Base-by-base conservation (phyloP, 805 yeast species). In the Hanseniaspora guilliermondii region DNA sequence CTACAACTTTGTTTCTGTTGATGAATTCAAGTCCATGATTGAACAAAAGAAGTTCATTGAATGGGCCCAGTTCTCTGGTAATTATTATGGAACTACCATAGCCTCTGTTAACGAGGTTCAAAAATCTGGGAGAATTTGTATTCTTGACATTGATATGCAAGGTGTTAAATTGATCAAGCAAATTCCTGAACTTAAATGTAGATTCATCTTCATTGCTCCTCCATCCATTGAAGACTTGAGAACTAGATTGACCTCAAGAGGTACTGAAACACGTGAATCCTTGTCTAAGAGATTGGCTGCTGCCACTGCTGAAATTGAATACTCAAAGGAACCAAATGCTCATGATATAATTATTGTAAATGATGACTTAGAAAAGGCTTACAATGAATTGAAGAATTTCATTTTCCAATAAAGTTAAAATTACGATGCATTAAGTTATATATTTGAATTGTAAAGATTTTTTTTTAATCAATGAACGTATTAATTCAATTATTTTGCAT, bases 1-100 rank as follows among this genome's bases (percentile, higher is more conserved):
- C 65, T 93, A 93, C 76, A 82, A 91, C 70, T 93, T 91, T 67
- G 78, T 78, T 54, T 76, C 84, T 32, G 89, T 85, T 56, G 93
- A 85, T 16, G 78, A 79, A 56, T 93, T 93, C 78, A 77, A 87
- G 70, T 65, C 73, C 60, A 75, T 87, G 69, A 87, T 93, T 59
- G 82, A 74, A 11, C 80, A 81, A 24, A 73, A 78, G 45, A 84
- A 82, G 58, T 93, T 93, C 72, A 82, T 93, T 60, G 99, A 93
- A 71, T 87, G 95, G 93, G 98, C 99, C 4, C 93, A 88, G 70
- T 93, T 93, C 65, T 87, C 96, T 12, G 97, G 97, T 52, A 93
- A 93, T 76, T 89, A 85, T 75, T 93, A 93, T 70, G 99, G 99
- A 56, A 93, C 98, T 49, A 76, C 96, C 47, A 75, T 87, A 62